These are phyloP conservation scores for Beta lomatogona DNA, from an alignment of 179 eudicot species.

Conservation along the genomic window DNA sequence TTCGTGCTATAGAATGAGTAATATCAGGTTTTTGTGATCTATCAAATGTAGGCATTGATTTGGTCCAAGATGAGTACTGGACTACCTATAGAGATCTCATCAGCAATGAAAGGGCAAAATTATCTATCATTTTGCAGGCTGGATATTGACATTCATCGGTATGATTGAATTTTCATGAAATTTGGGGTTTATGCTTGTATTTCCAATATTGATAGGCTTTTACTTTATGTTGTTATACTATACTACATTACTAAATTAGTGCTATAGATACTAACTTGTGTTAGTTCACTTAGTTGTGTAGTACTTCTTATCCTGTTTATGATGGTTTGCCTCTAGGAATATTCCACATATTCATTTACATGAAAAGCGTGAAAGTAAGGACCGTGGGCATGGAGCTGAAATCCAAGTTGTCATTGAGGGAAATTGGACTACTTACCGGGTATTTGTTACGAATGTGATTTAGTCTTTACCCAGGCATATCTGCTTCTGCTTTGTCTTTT, in stretches of 20 bases:
- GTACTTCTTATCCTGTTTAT: not conserved
- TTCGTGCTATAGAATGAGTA: not conserved
- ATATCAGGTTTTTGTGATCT: constrained; percentile 5
- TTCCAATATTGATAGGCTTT: not conserved
- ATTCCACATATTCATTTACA: constrained; percentile 92
- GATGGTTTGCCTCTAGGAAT: constrained; percentile 52
- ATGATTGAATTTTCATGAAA: constrained; percentile 22
- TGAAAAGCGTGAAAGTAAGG: constrained; percentile 78
- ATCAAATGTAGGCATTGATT: constrained; percentile 70
- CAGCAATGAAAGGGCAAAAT: constrained; percentile 82
- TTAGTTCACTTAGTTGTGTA: not conserved
- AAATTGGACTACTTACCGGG: constrained; percentile 98
- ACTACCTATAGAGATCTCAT: constrained; percentile 92
- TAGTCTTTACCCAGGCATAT: constrained; percentile 11
- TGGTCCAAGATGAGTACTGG: constrained; percentile 99
- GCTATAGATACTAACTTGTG: not conserved
- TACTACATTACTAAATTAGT: not conserved
- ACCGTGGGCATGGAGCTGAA: constrained; percentile 97
- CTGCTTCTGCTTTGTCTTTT: constrained; percentile 10
- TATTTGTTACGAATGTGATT: constrained; percentile 36
- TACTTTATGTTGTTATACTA: not conserved
- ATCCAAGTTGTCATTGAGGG: constrained; percentile 99
- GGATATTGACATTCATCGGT: constrained; percentile 96
- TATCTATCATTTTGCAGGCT: constrained; percentile 83
- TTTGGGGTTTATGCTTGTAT: constrained; percentile 15